Evolutionary conservation across 169 alveolate genomes (phyloP), one percentile per base, ranked within the genome.

Genomic region (Eimeria falciformis): DNA sequence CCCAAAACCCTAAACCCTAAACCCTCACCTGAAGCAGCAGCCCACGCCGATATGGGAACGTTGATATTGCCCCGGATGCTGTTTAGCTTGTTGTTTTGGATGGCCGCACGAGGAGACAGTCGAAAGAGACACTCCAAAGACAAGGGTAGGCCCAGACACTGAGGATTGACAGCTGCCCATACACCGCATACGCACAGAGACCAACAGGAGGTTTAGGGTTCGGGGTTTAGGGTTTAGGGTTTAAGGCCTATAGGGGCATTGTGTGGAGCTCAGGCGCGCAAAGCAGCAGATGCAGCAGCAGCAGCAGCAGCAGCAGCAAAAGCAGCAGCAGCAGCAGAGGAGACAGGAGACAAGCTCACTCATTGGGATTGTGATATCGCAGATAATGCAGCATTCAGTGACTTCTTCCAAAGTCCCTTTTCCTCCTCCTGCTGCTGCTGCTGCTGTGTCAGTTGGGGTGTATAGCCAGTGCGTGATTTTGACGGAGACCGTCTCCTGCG

Each of bases 401-500:
- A 3, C 33, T 27, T 2, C 5, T 43, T 50, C 23, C 18, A 12
- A 56, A 23, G 43, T 5, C 27, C 29, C 89, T 47, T 23, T 17
- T 25, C 45, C 89, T 23, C 11, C 75, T 12, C 11, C 37, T 62
- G 75, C 75, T 62, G 75, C 75, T 62, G 12, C 75, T 62, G 75
- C 29, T 21, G 33, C 33, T 18, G n/a, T 23, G 9, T 12, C 75
- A 12, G 75, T 62, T 6, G 4, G 37, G 23, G 33, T 11, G 73
- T 79, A 79, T 40, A 43, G n/a, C 53, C 11, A 79, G 25, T 56
- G 89, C 33, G 50, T 25, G 73, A 79, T 27, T 11, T 29, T 46
- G 69, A 79, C 89, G 53, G 58, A 43, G 27, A 50, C 75, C 17
- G 89, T 9, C 89, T 79, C 89, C 73, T 79, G 89, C 3, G 89